Percentiles rank a stretch among this genome's conserved stretches.
Conservation (phyloP, 495 filamentous ascomycete genomes). For the Aspergillus indologenus region DNA sequence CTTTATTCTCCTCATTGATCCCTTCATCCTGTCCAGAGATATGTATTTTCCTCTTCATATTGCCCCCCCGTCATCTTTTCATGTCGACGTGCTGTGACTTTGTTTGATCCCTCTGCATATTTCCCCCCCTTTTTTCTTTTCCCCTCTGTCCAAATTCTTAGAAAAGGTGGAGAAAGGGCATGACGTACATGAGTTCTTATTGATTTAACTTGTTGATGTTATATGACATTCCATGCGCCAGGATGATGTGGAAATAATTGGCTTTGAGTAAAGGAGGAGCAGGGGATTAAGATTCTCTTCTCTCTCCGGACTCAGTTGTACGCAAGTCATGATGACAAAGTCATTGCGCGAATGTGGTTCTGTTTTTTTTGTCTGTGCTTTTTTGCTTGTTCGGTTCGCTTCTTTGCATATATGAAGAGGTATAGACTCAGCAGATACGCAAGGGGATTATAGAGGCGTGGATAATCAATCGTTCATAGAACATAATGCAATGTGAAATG, state of each 20-base stretch:
- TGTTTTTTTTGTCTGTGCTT: no score
- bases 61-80: background rate
- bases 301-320: background rate
- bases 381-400: background rate
- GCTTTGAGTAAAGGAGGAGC: background rate
- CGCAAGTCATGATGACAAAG: background rate
- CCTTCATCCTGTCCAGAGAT: background rate
- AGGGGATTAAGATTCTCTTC: background rate
- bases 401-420: slow-evolving; percentile 7
- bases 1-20: background rate
- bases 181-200: background rate
- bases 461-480: background rate
- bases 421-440: background rate
- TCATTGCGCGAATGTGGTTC: background rate
- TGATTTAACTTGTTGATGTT: background rate
- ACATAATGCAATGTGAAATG: slow-evolving; percentile 1
- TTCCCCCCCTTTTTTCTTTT: background rate
- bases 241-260: no score
- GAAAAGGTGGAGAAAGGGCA: background rate
- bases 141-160: no score
- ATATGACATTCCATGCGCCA: background rate
- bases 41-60: no score
- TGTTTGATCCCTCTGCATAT: background rate
- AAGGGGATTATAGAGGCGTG: background rate
- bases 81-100: background rate